phyloP scores from a whole-genome alignment of 1,284 basidiomycete species.

The Ganoderma lingzhi region DNA sequence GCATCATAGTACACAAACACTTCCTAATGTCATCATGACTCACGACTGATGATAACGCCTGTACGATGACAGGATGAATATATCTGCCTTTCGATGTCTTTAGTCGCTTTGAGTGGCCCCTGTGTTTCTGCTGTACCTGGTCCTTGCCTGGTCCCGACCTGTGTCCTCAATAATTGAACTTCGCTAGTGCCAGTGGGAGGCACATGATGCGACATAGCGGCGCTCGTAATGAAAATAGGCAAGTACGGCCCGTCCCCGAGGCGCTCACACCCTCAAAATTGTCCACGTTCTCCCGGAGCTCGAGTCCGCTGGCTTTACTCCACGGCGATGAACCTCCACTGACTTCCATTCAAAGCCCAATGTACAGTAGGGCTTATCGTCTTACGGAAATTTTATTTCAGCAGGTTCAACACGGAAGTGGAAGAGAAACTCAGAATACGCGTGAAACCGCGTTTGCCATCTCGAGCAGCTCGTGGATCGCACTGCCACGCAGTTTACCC shows the following conservation, averaged over 20 bases:
- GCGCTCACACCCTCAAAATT: neutral
- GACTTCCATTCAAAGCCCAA: neutral
- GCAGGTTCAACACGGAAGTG: neutral
- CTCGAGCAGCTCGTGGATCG: constrained; percentile 4
- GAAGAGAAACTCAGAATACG: neutral
- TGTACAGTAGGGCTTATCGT: neutral
- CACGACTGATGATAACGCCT: neutral
- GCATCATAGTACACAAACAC: neutral
- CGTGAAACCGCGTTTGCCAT: neutral
- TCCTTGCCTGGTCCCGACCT: neutral
- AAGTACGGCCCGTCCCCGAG: neutral
- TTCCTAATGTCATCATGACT: constrained; percentile 1
- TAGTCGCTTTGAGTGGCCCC: neutral
- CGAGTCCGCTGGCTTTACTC: neutral
- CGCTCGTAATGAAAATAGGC: neutral
- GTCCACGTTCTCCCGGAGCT: neutral
- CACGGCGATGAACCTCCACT: neutral
- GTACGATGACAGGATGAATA: neutral
- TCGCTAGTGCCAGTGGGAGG: neutral
- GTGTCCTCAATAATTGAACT: neutral
- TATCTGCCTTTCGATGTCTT: neutral
- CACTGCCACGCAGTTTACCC: neutral
- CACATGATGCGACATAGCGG: neutral
- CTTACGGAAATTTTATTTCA: neutral
- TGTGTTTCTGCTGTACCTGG: neutral